Evolutionary conservation across 176 grass and related monocot genomes (phyloP).

Genomic region (Bothriochloa decipiens): DNA sequence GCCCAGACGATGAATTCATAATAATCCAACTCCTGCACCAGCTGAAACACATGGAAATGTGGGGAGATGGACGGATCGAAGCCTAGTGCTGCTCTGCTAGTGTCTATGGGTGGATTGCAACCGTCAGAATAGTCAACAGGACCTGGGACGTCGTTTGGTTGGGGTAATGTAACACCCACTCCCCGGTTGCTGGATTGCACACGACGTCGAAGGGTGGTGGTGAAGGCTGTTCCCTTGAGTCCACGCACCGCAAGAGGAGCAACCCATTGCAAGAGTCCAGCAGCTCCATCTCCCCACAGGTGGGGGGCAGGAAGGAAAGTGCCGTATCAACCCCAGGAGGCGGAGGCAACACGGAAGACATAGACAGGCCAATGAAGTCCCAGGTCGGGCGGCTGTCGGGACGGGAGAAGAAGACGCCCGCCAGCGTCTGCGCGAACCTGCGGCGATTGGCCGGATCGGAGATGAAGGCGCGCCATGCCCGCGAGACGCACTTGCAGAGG

Average conservation of each 20-base stretch:
- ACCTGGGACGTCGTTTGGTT: neutral
- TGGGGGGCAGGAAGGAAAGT: neutral
- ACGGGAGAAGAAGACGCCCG: neutral
- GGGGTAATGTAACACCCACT: neutral
- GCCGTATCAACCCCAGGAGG: neutral
- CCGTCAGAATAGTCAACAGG: too few relatives aligned
- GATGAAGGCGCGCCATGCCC: conserved; percentile 8
- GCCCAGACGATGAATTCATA: neutral
- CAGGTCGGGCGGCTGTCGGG: neutral
- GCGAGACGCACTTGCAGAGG: conserved; percentile 27
- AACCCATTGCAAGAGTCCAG: conserved; percentile 7
- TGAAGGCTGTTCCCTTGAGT: neutral
- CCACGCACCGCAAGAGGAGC: neutral
- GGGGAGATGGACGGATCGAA: neutral
- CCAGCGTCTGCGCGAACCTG: neutral
- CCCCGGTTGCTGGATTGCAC: neutral
- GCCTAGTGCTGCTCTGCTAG: neutral
- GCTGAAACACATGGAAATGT: conserved; percentile 4
- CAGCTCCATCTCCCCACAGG: neutral
- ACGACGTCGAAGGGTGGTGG: too few relatives aligned
- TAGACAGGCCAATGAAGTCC: neutral
- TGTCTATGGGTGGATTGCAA: accelerated
- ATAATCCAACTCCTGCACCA: neutral
- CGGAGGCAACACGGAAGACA: neutral
- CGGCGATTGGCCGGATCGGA: neutral